A percentile compares a stretch with the other conserved stretches of the same genome.
Evolutionary conservation across 345 rosid species (phyloP).

Genomic region (Mangifera indica): DNA sequence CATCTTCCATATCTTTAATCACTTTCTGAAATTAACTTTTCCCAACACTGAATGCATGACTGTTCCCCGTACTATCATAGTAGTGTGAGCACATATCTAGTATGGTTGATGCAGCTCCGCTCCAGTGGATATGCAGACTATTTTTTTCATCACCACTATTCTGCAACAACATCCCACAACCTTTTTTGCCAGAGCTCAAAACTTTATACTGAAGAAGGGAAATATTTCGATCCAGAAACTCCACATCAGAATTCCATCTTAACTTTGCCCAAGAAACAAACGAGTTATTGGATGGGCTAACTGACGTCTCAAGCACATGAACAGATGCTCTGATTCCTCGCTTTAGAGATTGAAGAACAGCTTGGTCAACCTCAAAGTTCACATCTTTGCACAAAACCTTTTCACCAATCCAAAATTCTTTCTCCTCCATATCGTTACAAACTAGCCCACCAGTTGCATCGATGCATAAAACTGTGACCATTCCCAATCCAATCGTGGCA

Average conservation of each 20-base stretch:
- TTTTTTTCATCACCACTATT: slow-evolving; percentile 8
- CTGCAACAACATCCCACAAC: slow-evolving; percentile 14
- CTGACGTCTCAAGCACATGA: slow-evolving; percentile 5
- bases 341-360: slow-evolving; percentile 18
- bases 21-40: slow-evolving; percentile 4
- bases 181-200: background rate
- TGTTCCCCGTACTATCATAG: slow-evolving; percentile 17
- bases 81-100: slow-evolving; percentile 25
- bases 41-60: slow-evolving; percentile 2
- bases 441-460: slow-evolving; percentile 18
- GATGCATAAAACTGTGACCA: slow-evolving; percentile 24
- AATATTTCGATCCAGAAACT: slow-evolving; percentile 7
- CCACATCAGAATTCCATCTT: slow-evolving; percentile 10
- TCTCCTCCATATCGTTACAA: slow-evolving; percentile 5
- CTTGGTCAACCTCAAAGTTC: slow-evolving; percentile 1
- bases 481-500: slow-evolving; percentile 28
- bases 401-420: slow-evolving; percentile 13
- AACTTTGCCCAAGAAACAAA: slow-evolving; percentile 23
- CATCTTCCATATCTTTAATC: slow-evolving; percentile 21
- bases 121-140: slow-evolving; percentile 20
- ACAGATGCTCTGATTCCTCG: slow-evolving; percentile 14
- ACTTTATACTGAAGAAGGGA: background rate
- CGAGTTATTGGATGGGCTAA: background rate
- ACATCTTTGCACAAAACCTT: slow-evolving; percentile 7
- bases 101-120: slow-evolving; percentile 25